Evolutionary conservation across 2,329 filamentous ascomycete species (phyloP), one percentile per base, ranked within the genome.

Genomic region (Zasmidium cellare): DNA sequence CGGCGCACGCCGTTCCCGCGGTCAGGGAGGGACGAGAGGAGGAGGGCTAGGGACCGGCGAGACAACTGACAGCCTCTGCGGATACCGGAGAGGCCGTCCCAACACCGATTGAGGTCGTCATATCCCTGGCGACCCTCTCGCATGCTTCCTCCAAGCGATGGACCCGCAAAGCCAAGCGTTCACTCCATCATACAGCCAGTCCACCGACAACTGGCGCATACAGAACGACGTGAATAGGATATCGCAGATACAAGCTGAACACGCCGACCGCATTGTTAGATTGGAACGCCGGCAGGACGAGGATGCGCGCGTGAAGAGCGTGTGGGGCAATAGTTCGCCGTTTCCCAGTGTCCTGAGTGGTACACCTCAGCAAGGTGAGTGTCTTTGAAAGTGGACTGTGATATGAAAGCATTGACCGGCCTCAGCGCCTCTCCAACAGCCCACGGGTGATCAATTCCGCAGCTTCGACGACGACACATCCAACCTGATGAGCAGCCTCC

Each of bases 381-480:
- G 16, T 38, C 23, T 18, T 11, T 24, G 25, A 23, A 23, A 9
- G n/a, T 38, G 38, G 28, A 49, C 20, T 53, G 25, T 41, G 24
- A 23, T 56, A 6, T 22, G 16, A 22, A 46, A 9, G 35, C 24
- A 47, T 20, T 60, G 48, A 65, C 53, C 14, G 23, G 11, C 11
- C 56, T 23, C 49, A 96, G 92, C 91, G 28, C 88, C 92, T 18
- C 77, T 92, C 49, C 90, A 90, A 62, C 88, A 93, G 69, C 87
- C 90, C 7, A 82, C 89, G n/a, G 84, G 84, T 55, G 91, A 96
- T 72, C 86, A 92, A 45, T 96, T 97, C 71, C 91, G 92, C 67
- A 89, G 89, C 69, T 91, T 96, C 66, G 92, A 97, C 69, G 92
- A 94, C 69, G 89, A 96, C 64, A 87, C 89, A 49, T 89, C 89